phyloP scores from a whole-genome alignment of 148 eudicot genomes.

The Fagopyrum homotropicum region DNA sequence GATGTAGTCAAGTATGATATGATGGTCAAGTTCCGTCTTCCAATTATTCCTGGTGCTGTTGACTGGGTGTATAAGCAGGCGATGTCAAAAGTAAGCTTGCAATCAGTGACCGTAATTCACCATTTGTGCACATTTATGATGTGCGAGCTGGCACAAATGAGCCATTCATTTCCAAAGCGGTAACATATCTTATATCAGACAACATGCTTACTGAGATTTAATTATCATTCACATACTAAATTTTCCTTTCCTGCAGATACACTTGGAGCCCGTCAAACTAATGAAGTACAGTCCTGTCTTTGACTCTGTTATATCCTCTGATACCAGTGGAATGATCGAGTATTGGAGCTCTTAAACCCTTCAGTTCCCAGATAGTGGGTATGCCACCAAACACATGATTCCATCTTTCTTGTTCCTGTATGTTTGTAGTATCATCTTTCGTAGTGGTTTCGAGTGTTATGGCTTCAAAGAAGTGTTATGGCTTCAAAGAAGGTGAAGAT shows the following conservation, averaged over 20 bases:
- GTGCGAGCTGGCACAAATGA: conserved; percentile 83
- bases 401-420: neutral
- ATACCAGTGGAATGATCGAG: conserved; percentile 83
- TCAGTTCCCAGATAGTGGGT: conserved; percentile 77
- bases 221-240: neutral
- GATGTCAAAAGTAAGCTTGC: conserved; percentile 91
- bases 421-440: neutral
- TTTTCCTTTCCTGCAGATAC: conserved; percentile 49
- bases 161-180: conserved; percentile 78
- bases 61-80: conserved; percentile 98
- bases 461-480: no score
- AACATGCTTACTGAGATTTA: neutral
- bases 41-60: conserved; percentile 67
- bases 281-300: conserved; percentile 77
- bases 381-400: conserved; percentile 15
- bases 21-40: conserved; percentile 94
- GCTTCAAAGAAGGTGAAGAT: no score
- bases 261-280: conserved; percentile 64
- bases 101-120: conserved; percentile 74
- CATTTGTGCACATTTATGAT: conserved; percentile 82
- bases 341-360: conserved; percentile 85
- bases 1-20: conserved; percentile 97
- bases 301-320: conserved; percentile 80
- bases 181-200: conserved; percentile 18
- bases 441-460: no score